These are phyloP conservation scores for Daldinia vernicosa DNA, from an alignment of 495 filamentous ascomycete species.

Conservation along the genomic window DNA sequence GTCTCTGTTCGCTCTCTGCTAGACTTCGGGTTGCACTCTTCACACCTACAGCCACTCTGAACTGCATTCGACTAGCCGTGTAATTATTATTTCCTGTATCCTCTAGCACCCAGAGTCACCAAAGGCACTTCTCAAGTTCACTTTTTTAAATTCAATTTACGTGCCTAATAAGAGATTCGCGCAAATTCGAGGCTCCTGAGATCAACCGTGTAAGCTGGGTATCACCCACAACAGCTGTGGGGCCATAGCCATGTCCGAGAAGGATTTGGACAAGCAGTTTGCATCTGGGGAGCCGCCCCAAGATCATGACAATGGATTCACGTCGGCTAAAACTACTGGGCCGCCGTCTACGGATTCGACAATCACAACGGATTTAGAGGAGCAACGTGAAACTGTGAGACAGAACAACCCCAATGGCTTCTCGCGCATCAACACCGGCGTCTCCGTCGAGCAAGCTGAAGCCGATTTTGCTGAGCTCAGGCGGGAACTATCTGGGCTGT, in stretches of 20 bases:
- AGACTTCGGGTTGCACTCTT: not conserved
- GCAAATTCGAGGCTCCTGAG: not conserved
- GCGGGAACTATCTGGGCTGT: slow-evolving; percentile 73
- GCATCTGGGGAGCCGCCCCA: slow-evolving; percentile 12
- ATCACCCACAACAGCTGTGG: not conserved
- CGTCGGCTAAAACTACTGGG: slow-evolving; percentile 29
- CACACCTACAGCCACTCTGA: not conserved
- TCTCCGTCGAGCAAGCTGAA: slow-evolving; percentile 77
- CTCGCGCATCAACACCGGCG: slow-evolving; percentile 56
- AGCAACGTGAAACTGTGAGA: slow-evolving; percentile 55
- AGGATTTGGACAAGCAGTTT: slow-evolving; percentile 27
- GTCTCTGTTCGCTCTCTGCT: not conserved
- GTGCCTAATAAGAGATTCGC: not conserved
- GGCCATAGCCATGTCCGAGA: slow-evolving; percentile 24
- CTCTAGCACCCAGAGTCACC: not conserved
- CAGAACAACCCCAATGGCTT: slow-evolving; percentile 63
- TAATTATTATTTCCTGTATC: not conserved
- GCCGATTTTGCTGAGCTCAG: slow-evolving; percentile 80
- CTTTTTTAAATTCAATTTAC: not conserved
- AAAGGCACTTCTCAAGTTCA: not conserved
- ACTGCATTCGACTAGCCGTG: not conserved
- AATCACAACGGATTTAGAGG: slow-evolving; percentile 53
- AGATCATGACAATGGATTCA: slow-evolving; percentile 5
- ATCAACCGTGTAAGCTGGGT: not conserved
- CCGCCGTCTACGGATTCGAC: slow-evolving; percentile 51